Percentiles rank a stretch among this genome's conserved stretches.
phyloP scores from a whole-genome alignment of 495 filamentous ascomycete genomes.

The Glonium stellatum region DNA sequence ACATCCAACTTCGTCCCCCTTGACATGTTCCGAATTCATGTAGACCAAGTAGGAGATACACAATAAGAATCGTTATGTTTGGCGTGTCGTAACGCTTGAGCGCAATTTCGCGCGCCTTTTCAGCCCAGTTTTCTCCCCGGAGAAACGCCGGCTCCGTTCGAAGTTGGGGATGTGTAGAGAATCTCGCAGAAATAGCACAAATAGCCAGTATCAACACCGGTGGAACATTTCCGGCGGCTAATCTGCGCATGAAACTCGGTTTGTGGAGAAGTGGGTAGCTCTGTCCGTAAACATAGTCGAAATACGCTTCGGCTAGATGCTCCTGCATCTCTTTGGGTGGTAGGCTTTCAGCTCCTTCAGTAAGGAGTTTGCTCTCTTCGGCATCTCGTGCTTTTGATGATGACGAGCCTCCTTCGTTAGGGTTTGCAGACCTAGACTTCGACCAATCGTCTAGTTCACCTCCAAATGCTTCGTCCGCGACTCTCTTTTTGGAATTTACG shows the following conservation, averaged over 20 bases:
- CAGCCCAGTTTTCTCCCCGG: constrained; percentile 85
- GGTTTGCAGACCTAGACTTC: constrained; percentile 40
- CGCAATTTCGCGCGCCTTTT: constrained; percentile 74
- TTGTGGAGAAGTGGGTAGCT: constrained; percentile 94
- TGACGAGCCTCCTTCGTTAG: constrained; percentile 8
- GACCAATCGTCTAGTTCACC: constrained; percentile 78
- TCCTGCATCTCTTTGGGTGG: constrained; percentile 87
- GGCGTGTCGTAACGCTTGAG: constrained; percentile 84
- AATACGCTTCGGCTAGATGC: constrained; percentile 90
- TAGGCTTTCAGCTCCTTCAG: constrained; percentile 75
- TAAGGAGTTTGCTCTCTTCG: constrained; percentile 65
- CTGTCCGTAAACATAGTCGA: constrained; percentile 93
- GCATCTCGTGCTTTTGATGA: constrained; percentile 29
- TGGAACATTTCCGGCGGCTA: constrained; percentile 57
- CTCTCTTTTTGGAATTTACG: constrained; percentile 64
- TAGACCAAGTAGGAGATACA: constrained; percentile 76
- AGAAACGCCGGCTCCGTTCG: constrained; percentile 78
- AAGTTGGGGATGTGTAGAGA: constrained; percentile 89
- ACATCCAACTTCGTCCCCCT: constrained; percentile 89
- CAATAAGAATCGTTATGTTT: constrained; percentile 90
- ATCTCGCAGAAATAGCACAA: constrained; percentile 86
- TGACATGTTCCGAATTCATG: constrained; percentile 98
- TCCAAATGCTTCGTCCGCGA: constrained; percentile 82
- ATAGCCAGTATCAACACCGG: constrained; percentile 87
- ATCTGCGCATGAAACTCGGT: constrained; percentile 84